phyloP scores from a whole-genome alignment of 2,329 filamentous ascomycete genomes.

The Ophiocordyceps sinensis region DNA sequence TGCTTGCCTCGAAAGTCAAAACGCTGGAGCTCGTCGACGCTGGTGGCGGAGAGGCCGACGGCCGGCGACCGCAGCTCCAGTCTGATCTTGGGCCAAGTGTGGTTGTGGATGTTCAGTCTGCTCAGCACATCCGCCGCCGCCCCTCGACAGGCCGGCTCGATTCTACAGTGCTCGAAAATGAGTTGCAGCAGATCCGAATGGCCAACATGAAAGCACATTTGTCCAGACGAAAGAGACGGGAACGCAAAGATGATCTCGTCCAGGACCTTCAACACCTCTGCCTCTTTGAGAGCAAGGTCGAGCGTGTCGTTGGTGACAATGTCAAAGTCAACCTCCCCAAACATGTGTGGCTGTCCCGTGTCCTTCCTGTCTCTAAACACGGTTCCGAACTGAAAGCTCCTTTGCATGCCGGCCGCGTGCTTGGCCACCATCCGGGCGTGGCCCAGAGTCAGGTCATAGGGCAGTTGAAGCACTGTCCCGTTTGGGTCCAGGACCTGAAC shows the following conservation, averaged over 20 bases:
- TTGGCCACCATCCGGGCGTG: slow-evolving; percentile 75
- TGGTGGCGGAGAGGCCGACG: slow-evolving; percentile 75
- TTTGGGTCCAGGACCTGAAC: slow-evolving; percentile 70
- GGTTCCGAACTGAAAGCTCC: slow-evolving; percentile 74
- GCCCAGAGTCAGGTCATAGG: slow-evolving; percentile 82
- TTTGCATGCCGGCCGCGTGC: slow-evolving; percentile 46
- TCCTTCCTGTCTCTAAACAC: slow-evolving; percentile 71
- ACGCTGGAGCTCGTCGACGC: slow-evolving; percentile 73
- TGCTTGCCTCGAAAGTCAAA: slow-evolving; percentile 74
- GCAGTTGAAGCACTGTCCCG: slow-evolving; percentile 84
- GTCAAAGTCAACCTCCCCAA: slow-evolving; percentile 91
- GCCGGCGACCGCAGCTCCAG: slow-evolving; percentile 68
- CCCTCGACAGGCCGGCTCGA: slow-evolving; percentile 52
- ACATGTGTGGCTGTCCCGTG: slow-evolving; percentile 68
- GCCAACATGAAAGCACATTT: slow-evolving; percentile 82
- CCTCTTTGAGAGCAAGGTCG: slow-evolving; percentile 79
- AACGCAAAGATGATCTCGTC: slow-evolving; percentile 80
- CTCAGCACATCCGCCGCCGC: slow-evolving; percentile 72
- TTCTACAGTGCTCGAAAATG: slow-evolving; percentile 81
- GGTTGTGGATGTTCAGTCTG: slow-evolving; percentile 69
- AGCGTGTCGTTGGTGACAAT: slow-evolving; percentile 73
- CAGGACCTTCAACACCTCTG: slow-evolving; percentile 83
- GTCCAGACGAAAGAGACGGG: slow-evolving; percentile 53
- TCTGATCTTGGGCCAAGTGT: slow-evolving; percentile 71
- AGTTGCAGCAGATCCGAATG: slow-evolving; percentile 76